A percentile compares a stretch with the other conserved stretches of the same genome.
Conservation (phyloP, 23 red algal species). For the Gracilariopsis chorda region DNA sequence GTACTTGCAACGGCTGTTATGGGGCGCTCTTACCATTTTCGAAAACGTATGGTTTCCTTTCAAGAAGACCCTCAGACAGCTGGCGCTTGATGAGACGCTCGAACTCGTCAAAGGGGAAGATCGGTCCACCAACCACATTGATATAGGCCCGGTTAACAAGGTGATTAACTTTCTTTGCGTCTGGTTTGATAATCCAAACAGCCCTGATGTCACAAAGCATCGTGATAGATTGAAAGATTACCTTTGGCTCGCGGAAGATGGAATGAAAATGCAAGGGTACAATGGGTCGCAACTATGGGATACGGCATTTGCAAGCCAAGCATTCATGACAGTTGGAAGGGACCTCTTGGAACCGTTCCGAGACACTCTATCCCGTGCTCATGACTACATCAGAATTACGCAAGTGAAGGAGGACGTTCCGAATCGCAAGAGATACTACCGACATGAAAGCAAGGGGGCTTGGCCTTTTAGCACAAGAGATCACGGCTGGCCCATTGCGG, state of each 20-base stretch:
- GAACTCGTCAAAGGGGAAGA: slow-evolving; percentile 81
- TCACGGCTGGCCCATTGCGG: slow-evolving; percentile 99
- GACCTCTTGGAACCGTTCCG: slow-evolving; percentile 43
- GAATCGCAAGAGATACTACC: slow-evolving; percentile 80
- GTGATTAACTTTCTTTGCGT: slow-evolving; percentile 86
- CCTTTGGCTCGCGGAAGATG: slow-evolving; percentile 98
- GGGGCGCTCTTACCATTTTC: slow-evolving; percentile 73
- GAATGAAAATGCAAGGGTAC: slow-evolving; percentile 99
- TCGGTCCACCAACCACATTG: slow-evolving; percentile 76
- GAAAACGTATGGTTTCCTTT: slow-evolving; percentile 74
- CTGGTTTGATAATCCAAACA: slow-evolving; percentile 84
- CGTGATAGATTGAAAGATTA: slow-evolving; percentile 91
- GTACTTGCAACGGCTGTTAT: slow-evolving; percentile 75
- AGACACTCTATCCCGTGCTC: slow-evolving; percentile 58
- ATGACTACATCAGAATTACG: slow-evolving; percentile 84
- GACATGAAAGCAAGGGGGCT: slow-evolving; percentile 91
- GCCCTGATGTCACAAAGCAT: slow-evolving; percentile 63
- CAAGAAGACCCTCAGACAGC: slow-evolving; percentile 53
- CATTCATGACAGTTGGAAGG: slow-evolving; percentile 50
- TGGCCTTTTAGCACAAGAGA: slow-evolving; percentile 99
- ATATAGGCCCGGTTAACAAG: slow-evolving; percentile 99
- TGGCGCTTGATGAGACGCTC: slow-evolving; percentile 72
- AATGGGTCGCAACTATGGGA: slow-evolving; percentile 99
- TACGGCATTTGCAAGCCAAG: slow-evolving; percentile 95
- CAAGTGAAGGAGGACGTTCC: slow-evolving; percentile 92